phyloP scores from a whole-genome alignment of 2,329 filamentous ascomycete genomes.

The Bipolaris cookei region DNA sequence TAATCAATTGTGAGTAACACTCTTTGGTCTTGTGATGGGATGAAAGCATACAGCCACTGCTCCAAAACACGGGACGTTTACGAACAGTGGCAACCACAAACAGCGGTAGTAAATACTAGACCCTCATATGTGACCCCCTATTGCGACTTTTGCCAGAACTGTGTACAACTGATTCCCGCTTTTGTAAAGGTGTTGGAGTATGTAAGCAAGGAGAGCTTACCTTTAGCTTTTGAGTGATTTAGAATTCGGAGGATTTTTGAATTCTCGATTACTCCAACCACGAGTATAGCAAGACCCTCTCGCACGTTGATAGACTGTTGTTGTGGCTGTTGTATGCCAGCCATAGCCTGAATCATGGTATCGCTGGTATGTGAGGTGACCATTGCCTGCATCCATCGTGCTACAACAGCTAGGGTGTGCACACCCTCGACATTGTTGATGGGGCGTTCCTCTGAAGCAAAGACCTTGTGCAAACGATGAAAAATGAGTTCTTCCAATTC shows the following conservation, averaged over 20 bases:
- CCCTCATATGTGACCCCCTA: too few relatives aligned
- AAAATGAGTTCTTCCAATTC: conserved; percentile 50
- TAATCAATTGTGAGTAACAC: conserved; percentile 17
- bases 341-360: conserved; percentile 49
- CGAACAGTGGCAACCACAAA: too few relatives aligned
- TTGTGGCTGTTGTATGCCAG: conserved; percentile 55
- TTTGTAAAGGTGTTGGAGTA: too few relatives aligned
- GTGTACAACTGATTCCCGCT: too few relatives aligned
- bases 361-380: conserved; percentile 49
- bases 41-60: background rate
- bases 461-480: conserved; percentile 46
- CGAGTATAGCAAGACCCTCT: conserved; percentile 68
- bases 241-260: conserved; percentile 61
- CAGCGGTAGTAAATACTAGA: too few relatives aligned
- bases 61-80: too few relatives aligned
- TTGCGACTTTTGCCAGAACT: too few relatives aligned
- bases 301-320: conserved; percentile 67
- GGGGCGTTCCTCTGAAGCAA: conserved; percentile 43
- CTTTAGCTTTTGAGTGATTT: conserved; percentile 60
- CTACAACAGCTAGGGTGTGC: conserved; percentile 38
- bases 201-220: conserved; percentile 44
- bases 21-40: background rate
- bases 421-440: conserved; percentile 39
- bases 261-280: conserved; percentile 68
- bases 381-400: conserved; percentile 50